Percentiles rank a stretch among this genome's conserved stretches.
phyloP scores from a whole-genome alignment of 1,284 basidiomycete species.

The Papiliotrema fonsecae region DNA sequence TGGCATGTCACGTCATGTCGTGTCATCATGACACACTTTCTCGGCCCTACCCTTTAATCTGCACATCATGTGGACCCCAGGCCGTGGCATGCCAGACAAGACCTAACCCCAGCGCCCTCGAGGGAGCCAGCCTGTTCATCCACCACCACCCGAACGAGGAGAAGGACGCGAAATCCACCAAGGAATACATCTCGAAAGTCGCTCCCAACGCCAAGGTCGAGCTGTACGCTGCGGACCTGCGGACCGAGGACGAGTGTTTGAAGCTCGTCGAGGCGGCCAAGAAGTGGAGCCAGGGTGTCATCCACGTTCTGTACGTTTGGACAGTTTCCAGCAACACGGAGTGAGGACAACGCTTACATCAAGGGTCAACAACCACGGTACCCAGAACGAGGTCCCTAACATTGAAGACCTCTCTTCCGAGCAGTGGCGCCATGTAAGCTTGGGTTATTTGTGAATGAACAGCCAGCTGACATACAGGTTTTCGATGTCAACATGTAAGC shows the following conservation, averaged over 20 bases:
- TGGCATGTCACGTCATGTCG: too few species aligned
- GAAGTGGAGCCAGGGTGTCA: constrained; percentile 43
- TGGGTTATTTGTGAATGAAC: not conserved
- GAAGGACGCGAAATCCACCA: constrained; percentile 52
- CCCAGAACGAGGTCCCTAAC: constrained; percentile 53
- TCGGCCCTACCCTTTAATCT: too few species aligned
- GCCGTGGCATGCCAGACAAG: too few species aligned
- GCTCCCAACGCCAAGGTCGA: constrained; percentile 51
- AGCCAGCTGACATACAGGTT: constrained; percentile 21
- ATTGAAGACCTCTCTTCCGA: constrained; percentile 51
- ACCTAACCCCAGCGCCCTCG: constrained; percentile 48
- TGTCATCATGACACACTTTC: too few species aligned
- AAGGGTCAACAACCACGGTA: constrained; percentile 56
- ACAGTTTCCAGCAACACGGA: not conserved
- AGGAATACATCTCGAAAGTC: constrained; percentile 39
- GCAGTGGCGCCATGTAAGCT: constrained; percentile 52
- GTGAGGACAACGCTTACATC: not conserved
- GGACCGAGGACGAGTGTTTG: constrained; percentile 50
- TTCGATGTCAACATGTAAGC: constrained; percentile 50
- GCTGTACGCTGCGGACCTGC: constrained; percentile 50
- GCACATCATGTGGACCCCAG: too few species aligned
- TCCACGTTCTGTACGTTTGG: constrained; percentile 52
- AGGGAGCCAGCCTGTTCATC: constrained; percentile 58
- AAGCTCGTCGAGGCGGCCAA: constrained; percentile 52
- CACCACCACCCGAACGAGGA: constrained; percentile 54